Conservation (phyloP, 495 filamentous ascomycete genomes). For the Xylaria intraflava region DNA sequence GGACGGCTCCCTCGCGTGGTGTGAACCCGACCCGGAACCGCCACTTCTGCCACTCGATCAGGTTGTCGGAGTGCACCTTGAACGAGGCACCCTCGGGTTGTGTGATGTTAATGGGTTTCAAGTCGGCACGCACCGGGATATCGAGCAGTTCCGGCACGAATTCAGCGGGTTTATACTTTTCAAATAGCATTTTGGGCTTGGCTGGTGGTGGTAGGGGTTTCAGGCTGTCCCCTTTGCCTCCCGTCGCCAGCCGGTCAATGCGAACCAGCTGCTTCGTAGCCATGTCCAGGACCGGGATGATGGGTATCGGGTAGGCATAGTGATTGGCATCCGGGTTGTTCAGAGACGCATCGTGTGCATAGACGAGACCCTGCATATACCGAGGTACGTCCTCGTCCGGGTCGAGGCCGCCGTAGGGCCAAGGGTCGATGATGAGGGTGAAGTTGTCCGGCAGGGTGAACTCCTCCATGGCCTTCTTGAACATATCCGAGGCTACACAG, state of each 20-base stretch:
- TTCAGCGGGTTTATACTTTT: conserved; percentile 38
- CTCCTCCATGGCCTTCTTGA: conserved; percentile 53
- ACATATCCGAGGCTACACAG: conserved; percentile 54
- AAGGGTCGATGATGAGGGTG: conserved; percentile 61
- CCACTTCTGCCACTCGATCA: conserved; percentile 67
- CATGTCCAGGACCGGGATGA: conserved; percentile 52
- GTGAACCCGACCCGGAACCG: conserved; percentile 69
- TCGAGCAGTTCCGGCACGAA: conserved; percentile 48
- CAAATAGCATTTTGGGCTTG: conserved; percentile 34
- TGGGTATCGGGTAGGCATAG: conserved; percentile 50
- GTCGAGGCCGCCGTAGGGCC: conserved; percentile 62
- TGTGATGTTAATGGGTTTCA: conserved; percentile 46
- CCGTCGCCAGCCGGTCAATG: conserved; percentile 49
- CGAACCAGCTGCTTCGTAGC: conserved; percentile 44
- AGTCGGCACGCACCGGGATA: conserved; percentile 38
- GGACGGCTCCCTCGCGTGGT: conserved; percentile 59
- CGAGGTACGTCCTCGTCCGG: conserved; percentile 48
- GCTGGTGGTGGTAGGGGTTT: conserved; percentile 9
- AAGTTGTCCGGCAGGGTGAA: conserved; percentile 59
- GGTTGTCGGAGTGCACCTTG: conserved; percentile 35
- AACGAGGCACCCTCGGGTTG: conserved; percentile 50
- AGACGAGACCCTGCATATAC: conserved; percentile 44
- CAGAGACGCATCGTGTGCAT: conserved; percentile 41
- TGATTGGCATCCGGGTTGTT: conserved; percentile 49
- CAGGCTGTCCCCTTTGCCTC: conserved; percentile 20